Evolutionary conservation across 495 filamentous ascomycete genomes (phyloP), one percentile per base, ranked within the genome.

Genomic region (Penicillium maclennaniae): DNA sequence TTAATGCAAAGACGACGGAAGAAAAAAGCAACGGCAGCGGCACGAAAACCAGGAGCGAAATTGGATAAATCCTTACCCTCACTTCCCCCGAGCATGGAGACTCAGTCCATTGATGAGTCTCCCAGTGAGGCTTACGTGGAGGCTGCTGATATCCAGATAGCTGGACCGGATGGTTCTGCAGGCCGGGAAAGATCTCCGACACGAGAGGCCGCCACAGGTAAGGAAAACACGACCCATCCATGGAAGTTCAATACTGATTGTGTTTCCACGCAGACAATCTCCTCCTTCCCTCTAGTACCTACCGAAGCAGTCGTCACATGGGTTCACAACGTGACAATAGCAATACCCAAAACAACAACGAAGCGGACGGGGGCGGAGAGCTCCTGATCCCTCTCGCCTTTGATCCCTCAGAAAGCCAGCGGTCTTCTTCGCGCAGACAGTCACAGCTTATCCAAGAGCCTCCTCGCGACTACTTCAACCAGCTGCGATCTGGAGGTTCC

Each of bases 1-100:
- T 71, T 99, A 27, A 99, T 99, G 95, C 91, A 93, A 43, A 79
- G 95, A 51, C 81, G 95, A 59, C 82, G 91, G 50, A 99, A 99
- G 72, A 92, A 92, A 65, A 86, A 88, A 69, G 82, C 79, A 3
- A 74, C 54, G 72, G 83, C 57, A 73, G 79, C 40, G 54, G 67
- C 49, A 86, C 27, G 84, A 61, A 59, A 69, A 8, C 85, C 49
- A 61, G 78, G 42, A 77, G 81, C 87, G 70, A 83, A 92, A 45
- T 78, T 89, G 27, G 92, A 99, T 69, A 99, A 99, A 61, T 95
- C 91, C 9, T 79, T 98, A 10, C 93, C 93, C 7, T 93, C 93
- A 43, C 76, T 97, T 36, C 93, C 93, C 34, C 90, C 89, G 7
- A 87, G 79, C 64, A 86, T 83, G 20, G 77, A 82, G 41, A 75